phyloP scores from a whole-genome alignment of 257 asterid species.

The Scutellaria minor region DNA sequence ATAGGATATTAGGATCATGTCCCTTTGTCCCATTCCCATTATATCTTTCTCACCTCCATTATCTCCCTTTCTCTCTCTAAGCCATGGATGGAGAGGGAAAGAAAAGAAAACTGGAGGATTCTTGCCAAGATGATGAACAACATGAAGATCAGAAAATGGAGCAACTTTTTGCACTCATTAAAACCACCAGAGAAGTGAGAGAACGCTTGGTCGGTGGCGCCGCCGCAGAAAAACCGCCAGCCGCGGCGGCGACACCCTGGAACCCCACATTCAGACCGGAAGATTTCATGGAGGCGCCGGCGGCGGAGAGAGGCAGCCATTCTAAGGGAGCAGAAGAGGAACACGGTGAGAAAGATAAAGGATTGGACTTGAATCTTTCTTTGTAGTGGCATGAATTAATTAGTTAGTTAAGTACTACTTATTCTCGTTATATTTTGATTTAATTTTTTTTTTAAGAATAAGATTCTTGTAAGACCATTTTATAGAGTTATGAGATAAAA shows the following conservation, averaged over 20 bases:
- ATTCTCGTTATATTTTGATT: too few relatives aligned
- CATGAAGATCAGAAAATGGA: conserved; percentile 41
- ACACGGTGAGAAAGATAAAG: conserved; percentile 3
- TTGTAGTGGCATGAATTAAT: conserved; percentile 2
- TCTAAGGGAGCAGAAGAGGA: background rate
- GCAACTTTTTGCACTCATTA: conserved; percentile 41
- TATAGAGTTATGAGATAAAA: too few relatives aligned
- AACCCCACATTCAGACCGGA: conserved; percentile 39
- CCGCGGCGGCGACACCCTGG: conserved; percentile 30
- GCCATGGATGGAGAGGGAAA: conserved; percentile 36
- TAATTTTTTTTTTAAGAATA: too few relatives aligned
- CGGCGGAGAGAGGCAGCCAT: conserved; percentile 20
- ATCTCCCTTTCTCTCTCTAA: background rate
- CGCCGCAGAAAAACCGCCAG: background rate
- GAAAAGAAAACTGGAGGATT: conserved; percentile 33
- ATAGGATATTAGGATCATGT: too few relatives aligned
- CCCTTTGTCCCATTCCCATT: too few relatives aligned
- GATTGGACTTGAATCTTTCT: conserved; percentile 47
- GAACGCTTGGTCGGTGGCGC: conserved; percentile 3
- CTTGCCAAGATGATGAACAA: background rate
- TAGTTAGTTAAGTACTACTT: too few relatives aligned
- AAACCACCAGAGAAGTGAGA: conserved; percentile 39
- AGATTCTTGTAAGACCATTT: too few relatives aligned
- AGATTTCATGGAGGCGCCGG: conserved; percentile 40
- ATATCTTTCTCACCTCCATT: background rate